Evolutionary conservation across 345 rosid species (phyloP), one percentile per base, ranked within the genome.

Genomic region (Sisymbrium irio): DNA sequence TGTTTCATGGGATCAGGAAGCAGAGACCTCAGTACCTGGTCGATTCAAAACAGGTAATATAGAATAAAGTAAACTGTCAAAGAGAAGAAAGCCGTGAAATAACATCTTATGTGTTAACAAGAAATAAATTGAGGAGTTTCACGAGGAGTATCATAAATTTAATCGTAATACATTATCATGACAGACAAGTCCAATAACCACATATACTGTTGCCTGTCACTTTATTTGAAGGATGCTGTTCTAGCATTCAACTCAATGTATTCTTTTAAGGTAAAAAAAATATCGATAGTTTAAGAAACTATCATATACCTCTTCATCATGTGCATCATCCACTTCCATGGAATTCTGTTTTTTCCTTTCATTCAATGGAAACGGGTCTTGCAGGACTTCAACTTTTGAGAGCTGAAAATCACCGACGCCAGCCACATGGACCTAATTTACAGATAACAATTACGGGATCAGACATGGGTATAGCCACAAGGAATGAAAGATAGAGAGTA

Each of bases 361-460:
- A 69, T 80, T 85, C 71, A 89, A 39, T 68, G 95, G 97, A 78
- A 69, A 76, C 35, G 90, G 96, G 77, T 94, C 98, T 73, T 85
- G 91, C 50, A 94, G 63, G 69, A 87, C 69, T 75, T 94, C 96
- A 80, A 94, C 80, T 82, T 88, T 91, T 62, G 82, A 68, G 78
- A 91, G 77, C 72, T 89, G 98, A 69, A 89, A 94, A 80, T 94
- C 96, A 41, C 97, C 98, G 15, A 83, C 86, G 63, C 96, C 95
- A 75, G 97, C 83, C 62, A 94, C 83, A 54, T 94, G 97, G 67
- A 94, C 90, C 98, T 94, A 81, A 51, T 25, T 11, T 8, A 46
- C 55, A 41, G 25, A 77, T 69, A 28, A 50, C 28, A 47, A 70
- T 2, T 28, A 61, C 25, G 28, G 7, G 62, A 15, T 51, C 61